Conservation (phyloP, 2,329 filamentous ascomycete species). For the Cercospora sp. region DNA sequence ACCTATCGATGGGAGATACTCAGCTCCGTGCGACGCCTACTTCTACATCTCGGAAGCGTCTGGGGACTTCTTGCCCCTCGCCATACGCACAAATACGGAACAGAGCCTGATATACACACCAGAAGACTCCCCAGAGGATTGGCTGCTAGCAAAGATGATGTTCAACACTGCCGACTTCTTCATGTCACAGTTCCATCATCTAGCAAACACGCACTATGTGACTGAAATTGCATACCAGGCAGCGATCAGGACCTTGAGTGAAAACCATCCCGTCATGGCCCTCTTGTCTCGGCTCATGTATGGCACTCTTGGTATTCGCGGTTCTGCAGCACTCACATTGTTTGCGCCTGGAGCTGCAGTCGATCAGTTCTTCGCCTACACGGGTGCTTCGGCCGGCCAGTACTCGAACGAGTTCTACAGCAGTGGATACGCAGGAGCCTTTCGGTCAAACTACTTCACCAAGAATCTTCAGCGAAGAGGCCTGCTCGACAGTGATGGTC, state of each 20-base stretch:
- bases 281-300: constrained; percentile 34
- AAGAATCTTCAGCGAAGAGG: constrained; percentile 44
- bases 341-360: constrained; percentile 32
- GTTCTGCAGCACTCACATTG: constrained; percentile 21
- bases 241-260: constrained; percentile 50
- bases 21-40: constrained; percentile 48
- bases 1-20: constrained; percentile 35
- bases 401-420: constrained; percentile 22
- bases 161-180: constrained; percentile 54
- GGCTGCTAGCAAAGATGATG: constrained; percentile 54
- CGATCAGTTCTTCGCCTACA: constrained; percentile 23
- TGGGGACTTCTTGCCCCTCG: constrained; percentile 51
- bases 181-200: constrained; percentile 48
- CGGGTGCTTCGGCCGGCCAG: constrained; percentile 18
- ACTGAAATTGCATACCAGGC: constrained; percentile 49
- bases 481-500: constrained; percentile 44
- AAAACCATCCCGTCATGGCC: constrained; percentile 48
- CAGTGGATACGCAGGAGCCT: constrained; percentile 29
- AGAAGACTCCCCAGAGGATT: constrained; percentile 48
- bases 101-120: constrained; percentile 51
- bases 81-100: constrained; percentile 50
- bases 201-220: constrained; percentile 48
- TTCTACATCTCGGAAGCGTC: constrained; percentile 49
- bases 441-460: constrained; percentile 45
- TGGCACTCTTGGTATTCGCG: constrained; percentile 34